Base-by-base conservation (phyloP, 2,329 filamentous ascomycete species). In the Talaromyces pinophilus region DNA sequence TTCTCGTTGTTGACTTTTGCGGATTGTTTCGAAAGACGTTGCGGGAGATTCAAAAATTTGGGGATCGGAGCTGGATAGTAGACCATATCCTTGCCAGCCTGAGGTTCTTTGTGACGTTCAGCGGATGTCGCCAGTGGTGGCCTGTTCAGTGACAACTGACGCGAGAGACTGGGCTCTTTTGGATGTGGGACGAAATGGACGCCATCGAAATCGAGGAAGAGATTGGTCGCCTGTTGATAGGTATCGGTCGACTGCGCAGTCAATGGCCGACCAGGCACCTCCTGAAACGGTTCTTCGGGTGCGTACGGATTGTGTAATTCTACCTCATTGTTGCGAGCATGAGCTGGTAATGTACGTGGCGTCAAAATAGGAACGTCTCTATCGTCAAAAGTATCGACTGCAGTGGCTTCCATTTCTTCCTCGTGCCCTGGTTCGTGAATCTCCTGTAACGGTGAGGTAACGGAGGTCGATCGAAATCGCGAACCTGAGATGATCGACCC, bases 1-100 rank as follows among this genome's bases (percentile, higher is more conserved):
- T 88, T 86, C 65, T 92, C 89, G 64, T 88, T 85, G 5, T 88
- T 84, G 10, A 84, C 80, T 2, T 86, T 80, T 63, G 90, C 86
- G 8, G 90, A 88, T 62, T 88, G 85, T 72, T 89, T 91, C 0
- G 93, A 96, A 61, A 98, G 81, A 72, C 92, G 91, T 54, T 93
- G 92, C 0, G 95, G 95, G 13, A 99, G 82, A 72, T 97, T 98
- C 66, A 99, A 85, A 89, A 96, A 93, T 69, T 91, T 89, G 2
- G 95, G 95, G 2, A 99, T 95, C 0, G 92, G 93, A 2, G 95
- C 95, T 15, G 95, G 95, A 76, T 99, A 99, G 79, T 90, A 98
- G 10, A 97, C 87, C 92, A 98, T 97, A 71, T 89, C 84, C 70
- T 94, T 88, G 4, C 88, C 90, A 1, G 89, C 89, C 60, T 74